Evolutionary conservation across 441 rosid genomes (phyloP), one percentile per base, ranked within the genome.

Genomic region (Metrosideros polymorpha): DNA sequence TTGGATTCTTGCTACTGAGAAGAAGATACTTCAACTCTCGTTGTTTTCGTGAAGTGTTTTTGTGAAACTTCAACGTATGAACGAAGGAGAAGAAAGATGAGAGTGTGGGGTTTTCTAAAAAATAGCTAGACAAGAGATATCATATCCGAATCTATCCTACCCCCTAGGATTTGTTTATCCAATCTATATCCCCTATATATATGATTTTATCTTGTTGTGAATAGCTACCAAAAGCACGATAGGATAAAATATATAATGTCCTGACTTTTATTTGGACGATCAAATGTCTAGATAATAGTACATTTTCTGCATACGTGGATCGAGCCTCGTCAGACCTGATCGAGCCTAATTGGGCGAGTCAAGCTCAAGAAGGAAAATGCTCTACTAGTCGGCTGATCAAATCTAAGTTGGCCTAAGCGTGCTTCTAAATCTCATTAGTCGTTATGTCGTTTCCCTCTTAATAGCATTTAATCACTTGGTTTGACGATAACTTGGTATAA

Each of bases 271-370:
- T 43, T 8, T 6, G 7, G 7, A 43, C 7, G 45, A 43, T 8
- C 7, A 43, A 43, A 43, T 8, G 45, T 4, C 7, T 51, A 1
- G 18, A 51, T 6, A 51, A 17, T 17, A 17, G 1, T 30, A 9
- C 42, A 30, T 30, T 15, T 17, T 61, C 9, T 4, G 4, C 24
- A 12, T 1, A 18, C 0, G 1, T 66, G 35, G 45, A 66, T 35
- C 14, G 5, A 1, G 9, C 4, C 0, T 59, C 10, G 0, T 4
- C 0, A 0, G 22, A 4, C 10, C 10, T 7, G 1, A 0, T 59
- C 17, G 19, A 3, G 6, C 77, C 7, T 2, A 1, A 35, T 35
- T 22, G 45, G 30, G 77, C 0, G 14, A 66, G 77, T 66, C 14
- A 8, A 9, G 77, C 4, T 19, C 1, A 22, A 19, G 77, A 19